Evolutionary conservation across 1,284 basidiomycete genomes (phyloP).

Genomic region (Agaricales sp.): DNA sequence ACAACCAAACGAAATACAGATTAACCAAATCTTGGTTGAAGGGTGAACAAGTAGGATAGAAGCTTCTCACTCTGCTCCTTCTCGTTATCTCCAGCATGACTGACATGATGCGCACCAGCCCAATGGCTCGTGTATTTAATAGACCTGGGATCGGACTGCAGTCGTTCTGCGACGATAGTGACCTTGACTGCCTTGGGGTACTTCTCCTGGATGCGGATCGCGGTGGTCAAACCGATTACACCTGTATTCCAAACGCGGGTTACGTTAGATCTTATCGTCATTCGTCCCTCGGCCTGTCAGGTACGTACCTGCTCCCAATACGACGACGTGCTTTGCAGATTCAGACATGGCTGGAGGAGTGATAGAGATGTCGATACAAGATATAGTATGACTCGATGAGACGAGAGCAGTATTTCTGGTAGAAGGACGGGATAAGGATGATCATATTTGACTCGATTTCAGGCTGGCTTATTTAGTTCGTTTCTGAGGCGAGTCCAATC

Average conservation of each 20-base stretch:
- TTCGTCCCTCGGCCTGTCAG: neutral
- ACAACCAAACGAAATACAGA: neutral
- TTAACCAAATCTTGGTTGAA: neutral
- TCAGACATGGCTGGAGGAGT: neutral
- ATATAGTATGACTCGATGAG: neutral
- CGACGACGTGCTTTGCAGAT: conserved; percentile 18
- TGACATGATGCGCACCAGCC: conserved; percentile 44
- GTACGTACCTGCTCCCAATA: conserved; percentile 26
- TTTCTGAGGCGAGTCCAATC: no score
- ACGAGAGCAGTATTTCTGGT: no score
- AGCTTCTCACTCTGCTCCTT: neutral
- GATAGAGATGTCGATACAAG: neutral
- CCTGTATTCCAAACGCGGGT: conserved; percentile 28
- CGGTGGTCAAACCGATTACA: conserved; percentile 61
- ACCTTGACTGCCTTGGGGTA: conserved; percentile 36
- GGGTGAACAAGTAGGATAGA: neutral
- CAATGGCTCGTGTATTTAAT: conserved; percentile 67
- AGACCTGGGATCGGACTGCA: conserved; percentile 57
- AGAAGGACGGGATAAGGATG: no score
- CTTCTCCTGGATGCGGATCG: conserved; percentile 50
- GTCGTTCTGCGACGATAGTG: conserved; percentile 53
- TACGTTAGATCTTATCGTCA: neutral
- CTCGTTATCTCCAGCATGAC: neutral
- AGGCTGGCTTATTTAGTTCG: no score
- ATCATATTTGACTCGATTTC: no score